A percentile compares a stretch with the other conserved stretches of the same genome.
These are phyloP conservation scores for Leccinum variicolor DNA, from an alignment of 768 basidiomycete genomes.

Conservation along the genomic window DNA sequence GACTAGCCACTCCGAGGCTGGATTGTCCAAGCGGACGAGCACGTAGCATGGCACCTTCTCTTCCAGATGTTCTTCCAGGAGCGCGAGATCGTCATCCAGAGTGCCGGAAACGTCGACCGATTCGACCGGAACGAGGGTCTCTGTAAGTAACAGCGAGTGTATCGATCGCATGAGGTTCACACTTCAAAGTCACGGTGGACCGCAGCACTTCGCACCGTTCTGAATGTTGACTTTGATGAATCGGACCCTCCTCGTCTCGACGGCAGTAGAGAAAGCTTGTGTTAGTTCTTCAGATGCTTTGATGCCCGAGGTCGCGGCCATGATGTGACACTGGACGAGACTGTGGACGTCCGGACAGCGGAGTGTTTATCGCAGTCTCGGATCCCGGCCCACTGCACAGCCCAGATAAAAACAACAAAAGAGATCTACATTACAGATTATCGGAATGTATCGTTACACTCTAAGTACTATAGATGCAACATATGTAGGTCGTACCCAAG, in stretches of 20 bases:
- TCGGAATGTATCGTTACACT: conserved; percentile 30
- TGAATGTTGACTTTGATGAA: conserved; percentile 77
- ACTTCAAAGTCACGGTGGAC: conserved; percentile 7
- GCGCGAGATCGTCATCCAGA: conserved; percentile 58
- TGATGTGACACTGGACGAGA: conserved; percentile 23
- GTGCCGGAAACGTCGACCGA: conserved; percentile 47
- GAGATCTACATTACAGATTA: conserved; percentile 34
- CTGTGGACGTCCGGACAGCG: background rate
- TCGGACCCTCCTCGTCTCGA: conserved; percentile 48
- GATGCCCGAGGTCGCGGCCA: conserved; percentile 79
- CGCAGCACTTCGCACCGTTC: conserved; percentile 52
- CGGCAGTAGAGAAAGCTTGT: conserved; percentile 54
- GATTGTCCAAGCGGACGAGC: conserved; percentile 59
- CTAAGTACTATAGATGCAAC: conserved; percentile 31
- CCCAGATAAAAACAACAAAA: background rate
- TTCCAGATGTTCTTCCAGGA: conserved; percentile 56
- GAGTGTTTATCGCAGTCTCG: background rate
- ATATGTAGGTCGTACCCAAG: conserved; percentile 25
- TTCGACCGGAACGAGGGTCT: conserved; percentile 61
- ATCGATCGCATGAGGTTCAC: conserved; percentile 22
- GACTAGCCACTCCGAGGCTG: conserved; percentile 64
- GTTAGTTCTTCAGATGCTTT: conserved; percentile 55
- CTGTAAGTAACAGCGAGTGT: conserved; percentile 34
- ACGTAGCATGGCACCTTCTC: conserved; percentile 72
- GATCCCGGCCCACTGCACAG: background rate